These are phyloP conservation scores for Phytopythium montanum DNA, from an alignment of 352 stramenopile species.

Conservation along the genomic window DNA sequence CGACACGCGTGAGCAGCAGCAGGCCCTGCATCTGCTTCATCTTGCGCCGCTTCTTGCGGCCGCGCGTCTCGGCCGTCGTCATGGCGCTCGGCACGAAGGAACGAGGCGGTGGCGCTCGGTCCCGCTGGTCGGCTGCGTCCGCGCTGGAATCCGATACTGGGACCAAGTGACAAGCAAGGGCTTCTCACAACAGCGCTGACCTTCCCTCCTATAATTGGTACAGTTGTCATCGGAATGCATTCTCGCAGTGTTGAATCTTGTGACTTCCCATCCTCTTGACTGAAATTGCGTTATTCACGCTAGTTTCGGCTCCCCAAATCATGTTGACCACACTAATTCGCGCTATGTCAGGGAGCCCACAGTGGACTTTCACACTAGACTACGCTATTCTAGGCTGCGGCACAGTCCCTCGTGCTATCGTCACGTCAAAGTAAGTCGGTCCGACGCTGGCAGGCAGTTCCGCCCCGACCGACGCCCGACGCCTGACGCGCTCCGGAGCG, in stretches of 20 bases:
- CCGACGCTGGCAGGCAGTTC: neutral
- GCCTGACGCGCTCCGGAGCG: neutral
- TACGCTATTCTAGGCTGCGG: neutral
- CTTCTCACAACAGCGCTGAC: neutral
- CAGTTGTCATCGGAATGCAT: neutral
- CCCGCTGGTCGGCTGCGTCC: no score
- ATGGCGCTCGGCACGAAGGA: no score
- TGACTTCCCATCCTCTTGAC: neutral
- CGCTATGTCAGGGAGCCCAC: neutral
- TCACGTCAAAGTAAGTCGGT: neutral
- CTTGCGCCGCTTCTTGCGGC: conserved; percentile 28
- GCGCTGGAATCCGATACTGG: neutral
- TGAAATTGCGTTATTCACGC: neutral
- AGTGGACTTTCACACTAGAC: neutral
- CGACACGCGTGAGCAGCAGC: conserved; percentile 50
- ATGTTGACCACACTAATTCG: neutral
- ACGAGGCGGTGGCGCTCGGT: no score
- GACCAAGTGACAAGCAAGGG: neutral
- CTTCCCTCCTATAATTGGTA: neutral
- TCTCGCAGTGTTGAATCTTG: neutral
- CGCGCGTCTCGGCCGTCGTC: conserved; percentile 20
- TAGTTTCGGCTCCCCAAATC: neutral
- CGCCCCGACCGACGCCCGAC: neutral
- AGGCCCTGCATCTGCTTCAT: conserved; percentile 85
- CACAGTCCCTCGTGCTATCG: neutral